Conservation (phyloP, 1,284 basidiomycete species). For the Termitomyces sp. region DNA sequence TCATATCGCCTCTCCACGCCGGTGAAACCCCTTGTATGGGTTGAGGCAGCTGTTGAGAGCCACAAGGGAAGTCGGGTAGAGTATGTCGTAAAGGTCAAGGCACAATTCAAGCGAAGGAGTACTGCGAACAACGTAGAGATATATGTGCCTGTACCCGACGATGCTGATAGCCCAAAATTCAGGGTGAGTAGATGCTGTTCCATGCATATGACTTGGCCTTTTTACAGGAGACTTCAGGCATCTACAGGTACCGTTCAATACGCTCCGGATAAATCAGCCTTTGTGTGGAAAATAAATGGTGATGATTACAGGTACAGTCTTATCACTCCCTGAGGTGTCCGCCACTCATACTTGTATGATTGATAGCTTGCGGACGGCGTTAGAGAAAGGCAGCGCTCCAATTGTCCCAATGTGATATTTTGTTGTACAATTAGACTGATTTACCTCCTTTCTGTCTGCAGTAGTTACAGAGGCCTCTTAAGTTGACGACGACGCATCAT, state of each 20-base stretch:
- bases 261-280: constrained; percentile 92
- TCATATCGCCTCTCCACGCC: constrained; percentile 93
- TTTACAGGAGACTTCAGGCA: constrained; percentile 45
- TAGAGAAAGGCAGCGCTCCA: constrained; percentile 71
- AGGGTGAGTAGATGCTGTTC: constrained; percentile 48
- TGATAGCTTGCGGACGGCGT: constrained; percentile 64
- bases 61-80: constrained; percentile 93
- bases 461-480: too few species aligned
- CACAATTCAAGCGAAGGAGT: constrained; percentile 95
- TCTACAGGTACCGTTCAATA: constrained; percentile 92
- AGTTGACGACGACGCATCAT: background rate
- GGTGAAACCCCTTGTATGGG: constrained; percentile 98
- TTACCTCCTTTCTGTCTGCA: background rate
- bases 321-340: background rate
- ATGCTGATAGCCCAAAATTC: constrained; percentile 98
- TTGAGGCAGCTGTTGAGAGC: constrained; percentile 93
- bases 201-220: background rate
- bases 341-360: constrained; percentile 3
- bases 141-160: constrained; percentile 96
- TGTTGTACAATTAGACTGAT: background rate
- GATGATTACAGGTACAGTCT: constrained; percentile 83
- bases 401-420: constrained; percentile 42
- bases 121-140: constrained; percentile 99
- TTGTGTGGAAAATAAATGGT: constrained; percentile 98
- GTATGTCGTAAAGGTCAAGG: constrained; percentile 97